Evolutionary conservation across 108 stramenopile species (phyloP).

Genomic region (Cyclotella kingstonii): DNA sequence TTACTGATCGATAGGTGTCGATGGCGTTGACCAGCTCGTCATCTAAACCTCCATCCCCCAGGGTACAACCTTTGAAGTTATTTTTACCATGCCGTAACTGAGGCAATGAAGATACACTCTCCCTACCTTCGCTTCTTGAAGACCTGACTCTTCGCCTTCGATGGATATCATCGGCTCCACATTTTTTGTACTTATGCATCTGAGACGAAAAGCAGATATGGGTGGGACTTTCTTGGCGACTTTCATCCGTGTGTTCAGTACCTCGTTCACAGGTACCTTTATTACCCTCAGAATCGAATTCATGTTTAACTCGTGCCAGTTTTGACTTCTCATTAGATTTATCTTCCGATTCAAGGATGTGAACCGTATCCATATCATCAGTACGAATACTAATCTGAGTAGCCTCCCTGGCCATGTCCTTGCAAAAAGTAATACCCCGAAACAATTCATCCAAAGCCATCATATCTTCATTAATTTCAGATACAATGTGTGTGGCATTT

Average conservation of each 20-base stretch:
- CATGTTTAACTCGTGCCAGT: too few relatives aligned
- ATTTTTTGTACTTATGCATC: conserved; percentile 22
- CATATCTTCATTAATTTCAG: conserved; percentile 79
- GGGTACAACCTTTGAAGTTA: too few relatives aligned
- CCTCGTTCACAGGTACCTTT: background rate
- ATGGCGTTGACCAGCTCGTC: conserved; percentile 63
- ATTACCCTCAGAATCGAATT: conserved; percentile 20
- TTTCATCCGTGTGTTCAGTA: conserved; percentile 1
- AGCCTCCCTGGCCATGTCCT: conserved; percentile 7
- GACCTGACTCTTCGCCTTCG: conserved; percentile 14
- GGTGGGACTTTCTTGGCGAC: conserved; percentile 5
- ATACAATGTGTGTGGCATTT: conserved; percentile 61
- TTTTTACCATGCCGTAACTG: too few relatives aligned
- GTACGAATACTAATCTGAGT: too few relatives aligned
- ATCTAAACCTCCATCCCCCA: too few relatives aligned
- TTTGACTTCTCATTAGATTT: too few relatives aligned
- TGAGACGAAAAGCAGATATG: background rate
- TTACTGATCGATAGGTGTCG: conserved; percentile 50
- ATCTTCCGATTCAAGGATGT: too few relatives aligned
- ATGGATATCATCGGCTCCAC: conserved; percentile 10
- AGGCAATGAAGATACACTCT: conserved; percentile 7
- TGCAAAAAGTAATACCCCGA: conserved; percentile 73
- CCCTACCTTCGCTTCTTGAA: background rate
- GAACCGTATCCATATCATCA: too few relatives aligned
- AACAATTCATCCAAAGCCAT: conserved; percentile 80